A percentile compares a stretch with the other conserved stretches of the same genome.
These are phyloP conservation scores for Cyclocybe cylindracea DNA, from an alignment of 768 basidiomycete species.

Conservation along the genomic window DNA sequence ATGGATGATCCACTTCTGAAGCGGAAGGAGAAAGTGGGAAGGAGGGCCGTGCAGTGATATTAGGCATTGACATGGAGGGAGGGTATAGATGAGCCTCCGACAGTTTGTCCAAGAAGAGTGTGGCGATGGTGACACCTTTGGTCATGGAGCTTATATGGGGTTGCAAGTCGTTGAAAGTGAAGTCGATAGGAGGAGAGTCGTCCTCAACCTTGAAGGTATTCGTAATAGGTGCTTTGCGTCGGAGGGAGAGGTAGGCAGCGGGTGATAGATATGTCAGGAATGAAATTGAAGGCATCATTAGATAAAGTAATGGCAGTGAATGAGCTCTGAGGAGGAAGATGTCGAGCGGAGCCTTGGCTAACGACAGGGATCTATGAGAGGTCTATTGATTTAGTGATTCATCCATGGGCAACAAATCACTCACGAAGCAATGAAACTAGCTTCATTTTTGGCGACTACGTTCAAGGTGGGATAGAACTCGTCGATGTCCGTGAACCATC, in stretches of 20 bases:
- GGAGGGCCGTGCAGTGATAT: slow-evolving; percentile 47
- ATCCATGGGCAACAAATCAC: slow-evolving; percentile 21
- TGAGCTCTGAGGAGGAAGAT: slow-evolving; percentile 68
- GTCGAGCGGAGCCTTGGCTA: slow-evolving; percentile 59
- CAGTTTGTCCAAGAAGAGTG: slow-evolving; percentile 41
- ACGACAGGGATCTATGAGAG: slow-evolving; percentile 36
- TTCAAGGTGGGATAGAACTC: slow-evolving; percentile 50
- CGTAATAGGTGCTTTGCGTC: slow-evolving; percentile 32
- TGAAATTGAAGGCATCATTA: slow-evolving; percentile 65
- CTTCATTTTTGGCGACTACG: slow-evolving; percentile 54
- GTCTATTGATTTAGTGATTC: slow-evolving; percentile 2
- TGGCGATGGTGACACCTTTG: slow-evolving; percentile 58
- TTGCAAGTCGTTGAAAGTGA: slow-evolving; percentile 52
- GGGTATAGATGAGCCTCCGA: slow-evolving; percentile 40
- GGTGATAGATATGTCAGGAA: slow-evolving; percentile 77
- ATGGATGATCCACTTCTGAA: slow-evolving; percentile 49
- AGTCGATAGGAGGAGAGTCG: slow-evolving; percentile 46
- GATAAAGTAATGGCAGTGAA: slow-evolving; percentile 71
- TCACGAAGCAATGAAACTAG: slow-evolving; percentile 53
- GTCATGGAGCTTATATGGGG: slow-evolving; percentile 38
- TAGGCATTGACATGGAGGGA: slow-evolving; percentile 45
- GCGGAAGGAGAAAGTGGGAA: slow-evolving; percentile 52
- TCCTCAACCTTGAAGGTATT: slow-evolving; percentile 11
- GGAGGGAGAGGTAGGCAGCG: slow-evolving; percentile 62
- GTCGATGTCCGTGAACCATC: slow-evolving; percentile 76